Base-by-base conservation (phyloP, 495 filamentous ascomycete genomes). In the Viridothelium virens region DNA sequence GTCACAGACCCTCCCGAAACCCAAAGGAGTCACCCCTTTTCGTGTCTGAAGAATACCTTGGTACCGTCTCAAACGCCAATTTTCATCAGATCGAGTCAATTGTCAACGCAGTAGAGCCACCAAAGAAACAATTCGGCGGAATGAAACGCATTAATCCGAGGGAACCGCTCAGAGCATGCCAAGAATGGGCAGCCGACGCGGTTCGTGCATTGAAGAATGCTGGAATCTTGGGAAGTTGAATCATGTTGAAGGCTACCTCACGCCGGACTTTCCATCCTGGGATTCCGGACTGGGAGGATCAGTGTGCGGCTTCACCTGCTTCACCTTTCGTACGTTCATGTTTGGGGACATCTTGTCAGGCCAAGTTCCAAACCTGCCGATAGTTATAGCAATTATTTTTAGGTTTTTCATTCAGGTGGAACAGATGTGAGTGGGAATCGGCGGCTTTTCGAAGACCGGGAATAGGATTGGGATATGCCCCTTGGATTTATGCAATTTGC, bases 151-250 rank as follows among this genome's bases (percentile, higher is more conserved):
- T 65, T 56, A 56, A 68, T 56, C 67, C 63, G 38, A 62, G 25
- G 53, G 25, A 36, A 56, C 63, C 67, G 9, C 63, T 68, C 53
- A 65, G 67, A 63, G 53, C 63, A 2, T 65, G 67, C 56, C 67
- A 68, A 61, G 67, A 68, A 63, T 68, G 63, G 67, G 63, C 67
- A 7, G 41, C 50, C 18, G 67, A 68, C 18, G 63, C 67, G 18
- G 61, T 68, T 18, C 48, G 18, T 5, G 48, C 48, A 16, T 25
- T 53, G n/a, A 53, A 53, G 18, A 2, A 53, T 16, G 18, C 12
- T 53, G 48, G 48, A 25, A 53, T 53, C 48, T 25, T 53, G 48
- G 18, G n/a, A 25, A 53, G 18, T 53, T 44, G 41, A 44, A 44
- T 44, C 41, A 44, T 44, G 6, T 44, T 44, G 7, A 44, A 44